phyloP scores from a whole-genome alignment of 257 asterid genomes.

The Forsythia viridissima region DNA sequence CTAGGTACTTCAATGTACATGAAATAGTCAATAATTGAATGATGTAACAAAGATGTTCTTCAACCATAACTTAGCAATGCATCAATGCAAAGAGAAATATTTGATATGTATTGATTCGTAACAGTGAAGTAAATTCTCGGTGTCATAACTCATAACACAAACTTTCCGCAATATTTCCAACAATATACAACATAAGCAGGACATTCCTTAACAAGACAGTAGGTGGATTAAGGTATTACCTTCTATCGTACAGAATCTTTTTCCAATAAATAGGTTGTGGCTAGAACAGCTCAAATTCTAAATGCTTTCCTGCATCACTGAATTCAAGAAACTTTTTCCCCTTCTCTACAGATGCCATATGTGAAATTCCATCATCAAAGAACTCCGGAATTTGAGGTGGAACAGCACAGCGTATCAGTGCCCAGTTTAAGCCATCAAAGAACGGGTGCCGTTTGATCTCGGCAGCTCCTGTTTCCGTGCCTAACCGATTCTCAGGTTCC shows the following conservation, averaged over 20 bases:
- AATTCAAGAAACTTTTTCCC: slow-evolving; percentile 39
- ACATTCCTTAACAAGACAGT: slow-evolving; percentile 9
- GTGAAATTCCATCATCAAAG: slow-evolving; percentile 26
- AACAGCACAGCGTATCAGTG: slow-evolving; percentile 59
- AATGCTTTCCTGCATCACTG: slow-evolving; percentile 42
- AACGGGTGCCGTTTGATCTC: slow-evolving; percentile 75
- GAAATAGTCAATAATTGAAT: no score
- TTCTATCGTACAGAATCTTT: neutral
- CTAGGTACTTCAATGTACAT: no score
- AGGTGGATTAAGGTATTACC: neutral
- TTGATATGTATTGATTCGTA: neutral
- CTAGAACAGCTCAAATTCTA: slow-evolving; percentile 75
- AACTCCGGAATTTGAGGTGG: slow-evolving; percentile 69
- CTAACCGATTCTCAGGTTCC: slow-evolving; percentile 64
- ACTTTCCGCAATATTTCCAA: neutral
- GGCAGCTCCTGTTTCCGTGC: slow-evolving; percentile 66
- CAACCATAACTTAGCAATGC: neutral
- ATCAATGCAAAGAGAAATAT: neutral
- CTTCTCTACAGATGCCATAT: slow-evolving; percentile 28
- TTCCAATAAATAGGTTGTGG: slow-evolving; percentile 6
- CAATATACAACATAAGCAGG: slow-evolving; percentile 16
- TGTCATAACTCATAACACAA: neutral
- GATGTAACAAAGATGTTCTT: neutral
- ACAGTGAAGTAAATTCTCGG: slow-evolving; percentile 5
- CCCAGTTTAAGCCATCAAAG: slow-evolving; percentile 71